Base-by-base conservation (phyloP, 2,329 filamentous ascomycete genomes). In the Hypoxylon sp. region DNA sequence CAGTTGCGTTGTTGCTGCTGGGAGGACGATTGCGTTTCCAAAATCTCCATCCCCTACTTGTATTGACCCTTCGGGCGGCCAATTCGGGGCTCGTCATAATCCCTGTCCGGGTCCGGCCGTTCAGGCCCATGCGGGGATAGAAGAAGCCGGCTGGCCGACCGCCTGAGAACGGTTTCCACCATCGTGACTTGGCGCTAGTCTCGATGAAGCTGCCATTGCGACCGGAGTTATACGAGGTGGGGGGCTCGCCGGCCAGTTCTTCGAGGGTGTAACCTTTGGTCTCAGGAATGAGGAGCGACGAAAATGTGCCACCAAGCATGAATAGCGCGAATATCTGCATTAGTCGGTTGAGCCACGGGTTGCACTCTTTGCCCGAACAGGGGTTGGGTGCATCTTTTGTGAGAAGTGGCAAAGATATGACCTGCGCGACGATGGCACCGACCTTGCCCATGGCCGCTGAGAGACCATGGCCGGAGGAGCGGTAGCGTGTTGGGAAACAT, bases 251-350 rank as follows among this genome's bases (percentile, higher is more conserved):
- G 1, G 89, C 85, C 14, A 93, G 79, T 68, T 89, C 85, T 74
- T 93, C 92, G 42, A 96, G 81, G 0, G 91, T 93, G 76, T 88
- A 83, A 1, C 90, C 85, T 80, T 91, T 93, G 0, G 90, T 93
- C 79, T 93, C 92, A 0, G 91, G 91, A 20, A 94, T 88, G n/a
- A 95, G 79, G 2, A 93, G 80, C 1, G 89, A 89, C 2, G 87
- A 87, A 48, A 92, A 78, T 48, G 87, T 85, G 33, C 92, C 92
- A 53, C 85, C 84, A 4, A 94, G 82, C 92, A 93, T 94, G 81
- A 95, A 93, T 8, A 93, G 82, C 0, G 91, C 90, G 77, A 92
- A 93, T 36, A 93, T 90, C 75, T 93, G 84, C 81, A 95, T 89
- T 36, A 94, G 85, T 60, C 90, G 88, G 76, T 91, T 85, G 56